Evolutionary conservation across 2,329 filamentous ascomycete species (phyloP).

Genomic region (Verticillium dahliae): DNA sequence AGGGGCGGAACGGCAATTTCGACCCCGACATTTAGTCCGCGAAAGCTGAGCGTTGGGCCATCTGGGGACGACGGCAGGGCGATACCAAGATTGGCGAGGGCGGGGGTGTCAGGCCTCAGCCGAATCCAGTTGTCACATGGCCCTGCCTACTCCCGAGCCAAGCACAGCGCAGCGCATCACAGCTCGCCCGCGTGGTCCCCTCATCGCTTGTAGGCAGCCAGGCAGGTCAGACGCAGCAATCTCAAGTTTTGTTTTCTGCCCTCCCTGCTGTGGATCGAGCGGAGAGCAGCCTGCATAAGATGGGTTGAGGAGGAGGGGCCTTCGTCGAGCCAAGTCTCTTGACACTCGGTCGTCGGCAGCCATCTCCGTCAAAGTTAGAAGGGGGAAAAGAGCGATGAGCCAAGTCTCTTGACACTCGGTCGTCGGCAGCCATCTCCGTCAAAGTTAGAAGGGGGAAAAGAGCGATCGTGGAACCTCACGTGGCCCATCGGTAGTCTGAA

Average conservation of each 20-base stretch:
- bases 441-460: neutral
- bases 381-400: neutral
- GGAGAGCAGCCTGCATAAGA: neutral
- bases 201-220: neutral
- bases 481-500: neutral
- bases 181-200: neutral
- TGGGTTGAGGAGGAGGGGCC: neutral
- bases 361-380: neutral
- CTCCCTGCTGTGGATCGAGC: neutral
- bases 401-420: neutral
- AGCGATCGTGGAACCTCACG: neutral
- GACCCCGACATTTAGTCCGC: constrained; percentile 23
- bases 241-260: neutral
- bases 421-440: neutral
- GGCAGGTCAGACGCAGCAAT: neutral
- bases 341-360: neutral
- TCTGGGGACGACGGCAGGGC: too few relatives aligned
- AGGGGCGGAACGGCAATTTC: constrained; percentile 32
- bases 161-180: too few relatives aligned
- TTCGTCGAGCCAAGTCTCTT: neutral
- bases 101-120: neutral
- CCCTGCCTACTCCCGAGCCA: neutral
- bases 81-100: neutral
- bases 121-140: neutral
- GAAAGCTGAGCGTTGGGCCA: too few relatives aligned